Evolutionary conservation across 495 filamentous ascomycete genomes (phyloP), one percentile per base, ranked within the genome.

Genomic region (Aspergillus haitiensis): DNA sequence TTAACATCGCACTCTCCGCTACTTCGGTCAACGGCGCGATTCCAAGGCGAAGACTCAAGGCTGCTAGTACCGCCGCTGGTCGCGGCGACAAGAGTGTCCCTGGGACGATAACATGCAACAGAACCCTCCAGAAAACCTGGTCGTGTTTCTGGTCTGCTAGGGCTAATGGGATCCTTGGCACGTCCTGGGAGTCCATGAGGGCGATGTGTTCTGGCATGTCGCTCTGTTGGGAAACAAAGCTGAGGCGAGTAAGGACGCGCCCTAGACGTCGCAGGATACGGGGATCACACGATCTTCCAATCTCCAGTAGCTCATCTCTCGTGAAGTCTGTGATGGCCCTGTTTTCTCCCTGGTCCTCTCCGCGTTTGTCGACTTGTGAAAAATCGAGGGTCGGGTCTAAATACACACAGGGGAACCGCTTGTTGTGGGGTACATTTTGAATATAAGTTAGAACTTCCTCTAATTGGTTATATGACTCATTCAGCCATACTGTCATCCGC

Each of bases 341-440:
- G 15, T 44, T 55, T 1, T 55, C 59, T 8, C 64, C 64, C 6
- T 47, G 15, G n/a, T 47, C 44, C 0, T 15, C 7, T 6, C 67
- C 66, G 3, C 11, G 21, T 27, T 27, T 6, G 21, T 18, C 31
- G 11, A 4, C 5, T 8, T 35, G 13, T 10, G 34, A 15, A 61
- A 78, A 78, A 7, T 61, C 52, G 35, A 75, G 55, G 1, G 77
- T 79, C 3, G 77, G 78, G 52, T 80, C 77, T 6, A 81, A 70
- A 52, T 74, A 78, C 13, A 81, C 75, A 63, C 82, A 84, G 3
- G 75, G 76, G 68, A 78, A 86, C 46, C 73, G 71, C 15, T 79
- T 61, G 2, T 62, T 67, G 21, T 70, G 66, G 0, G 78, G 70
- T 12, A 86, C 74, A 1, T 59, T 42, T 39, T 75, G 59, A 63